A percentile compares a stretch with the other conserved stretches of the same genome.
Conservation (phyloP, 441 rosid species). For the Brassica balearica region DNA sequence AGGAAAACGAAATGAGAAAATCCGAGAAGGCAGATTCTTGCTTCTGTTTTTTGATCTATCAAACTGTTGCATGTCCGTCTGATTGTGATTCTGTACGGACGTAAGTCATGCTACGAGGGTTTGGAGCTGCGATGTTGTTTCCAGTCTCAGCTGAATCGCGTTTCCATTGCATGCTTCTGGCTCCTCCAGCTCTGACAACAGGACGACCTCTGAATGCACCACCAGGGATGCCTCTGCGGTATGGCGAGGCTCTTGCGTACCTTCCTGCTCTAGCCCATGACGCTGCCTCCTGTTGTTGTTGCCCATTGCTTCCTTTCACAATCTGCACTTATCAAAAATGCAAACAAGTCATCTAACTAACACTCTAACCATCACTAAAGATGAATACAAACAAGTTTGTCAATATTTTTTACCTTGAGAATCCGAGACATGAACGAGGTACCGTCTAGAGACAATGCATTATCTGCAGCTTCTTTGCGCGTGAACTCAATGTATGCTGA, state of each 20-base stretch:
- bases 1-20: not conserved
- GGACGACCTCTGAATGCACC: not conserved
- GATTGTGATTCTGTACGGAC: not conserved
- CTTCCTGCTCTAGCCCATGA: conserved; percentile 76
- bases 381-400: not conserved
- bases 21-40: not conserved
- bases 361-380: conserved; percentile 3
- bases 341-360: conserved; percentile 20
- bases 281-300: conserved; percentile 56
- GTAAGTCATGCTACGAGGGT: not conserved
- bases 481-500: conserved; percentile 87
- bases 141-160: not conserved
- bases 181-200: not conserved
- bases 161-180: conserved; percentile 6
- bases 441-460: conserved; percentile 81
- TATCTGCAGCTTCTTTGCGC: conserved; percentile 87
- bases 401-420: conserved; percentile 65
- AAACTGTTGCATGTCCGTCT: not conserved
- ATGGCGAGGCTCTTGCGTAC: conserved; percentile 62
- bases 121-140: not conserved
- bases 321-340: conserved; percentile 55
- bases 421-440: conserved; percentile 94
- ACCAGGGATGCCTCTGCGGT: conserved; percentile 33
- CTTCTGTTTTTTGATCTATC: not conserved
- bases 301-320: conserved; percentile 65